These are phyloP conservation scores for Backusella parvicylindrica DNA, from an alignment of 192 early-diverging fungal genomes.

Conservation along the genomic window DNA sequence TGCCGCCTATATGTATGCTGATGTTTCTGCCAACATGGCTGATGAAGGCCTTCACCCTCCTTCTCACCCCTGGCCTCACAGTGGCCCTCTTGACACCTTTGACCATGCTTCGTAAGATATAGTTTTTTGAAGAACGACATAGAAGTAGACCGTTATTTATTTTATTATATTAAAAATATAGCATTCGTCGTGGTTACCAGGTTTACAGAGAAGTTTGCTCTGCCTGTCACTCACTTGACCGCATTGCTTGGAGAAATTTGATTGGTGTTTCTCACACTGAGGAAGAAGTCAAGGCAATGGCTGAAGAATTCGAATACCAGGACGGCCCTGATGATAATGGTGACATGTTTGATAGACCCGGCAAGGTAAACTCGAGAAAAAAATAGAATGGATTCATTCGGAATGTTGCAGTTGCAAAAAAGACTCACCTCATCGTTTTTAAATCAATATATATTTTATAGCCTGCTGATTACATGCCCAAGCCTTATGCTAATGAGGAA, in stretches of 20 bases:
- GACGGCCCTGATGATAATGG: slow-evolving; percentile 94
- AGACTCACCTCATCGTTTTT: too few species aligned
- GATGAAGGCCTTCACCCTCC: slow-evolving; percentile 93
- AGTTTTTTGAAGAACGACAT: neutral
- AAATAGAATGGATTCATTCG: neutral
- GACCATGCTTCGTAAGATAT: slow-evolving; percentile 80
- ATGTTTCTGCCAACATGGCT: slow-evolving; percentile 75
- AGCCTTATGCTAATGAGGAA: slow-evolving; percentile 95
- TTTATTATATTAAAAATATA: slow-evolving; percentile 28
- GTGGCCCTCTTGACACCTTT: slow-evolving; percentile 77
- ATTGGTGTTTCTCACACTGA: slow-evolving; percentile 92
- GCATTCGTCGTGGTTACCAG: slow-evolving; percentile 97
- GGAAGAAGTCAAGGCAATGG: slow-evolving; percentile 91
- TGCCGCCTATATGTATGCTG: slow-evolving; percentile 43
- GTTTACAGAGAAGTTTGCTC: slow-evolving; percentile 98
- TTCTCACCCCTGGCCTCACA: slow-evolving; percentile 85
- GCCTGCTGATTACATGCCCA: slow-evolving; percentile 87
- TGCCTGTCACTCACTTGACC: slow-evolving; percentile 94
- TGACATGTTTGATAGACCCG: slow-evolving; percentile 89
- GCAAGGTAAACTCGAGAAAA: slow-evolving; percentile 53
- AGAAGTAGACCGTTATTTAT: neutral
- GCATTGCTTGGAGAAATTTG: slow-evolving; percentile 92
- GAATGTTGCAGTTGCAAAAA: too few species aligned
- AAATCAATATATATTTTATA: neutral
- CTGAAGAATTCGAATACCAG: slow-evolving; percentile 84